Base-by-base conservation (phyloP, 164 flowering plant genomes). In the Kalanchoe fedtschenkoi region DNA sequence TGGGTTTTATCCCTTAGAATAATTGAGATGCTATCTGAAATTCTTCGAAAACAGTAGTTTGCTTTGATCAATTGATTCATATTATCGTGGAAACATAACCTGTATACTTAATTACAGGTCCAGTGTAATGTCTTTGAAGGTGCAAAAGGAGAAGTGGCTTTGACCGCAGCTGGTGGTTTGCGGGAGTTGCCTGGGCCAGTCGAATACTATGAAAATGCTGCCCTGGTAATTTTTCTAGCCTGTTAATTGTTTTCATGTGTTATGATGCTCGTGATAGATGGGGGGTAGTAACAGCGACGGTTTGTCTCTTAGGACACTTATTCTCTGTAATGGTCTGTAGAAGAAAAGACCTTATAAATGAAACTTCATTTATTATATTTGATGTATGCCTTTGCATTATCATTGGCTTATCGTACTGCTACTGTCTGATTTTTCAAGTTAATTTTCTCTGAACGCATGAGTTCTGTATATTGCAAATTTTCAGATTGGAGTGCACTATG, bases 81-180 rank as follows among this genome's bases (percentile, higher is more conserved):
- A n/a, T n/a, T n/a, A n/a, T n/a, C n/a, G n/a, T n/a, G n/a, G n/a
- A n/a, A n/a, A 15, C 22, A 7, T 16, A 9, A 10, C 34, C 1
- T 41, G 44, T 22, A 21, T 24, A 37, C 62, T 4, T 33, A 43
- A 6, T 34, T 76, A 28, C 84, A 93, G 99, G 87, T 80, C 58
- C 97, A 90, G 60, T 85, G 97, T 67, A 93, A 90, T 79, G 89
- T 81, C 62, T 93, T 93, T 73, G 77, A 89, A 73, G 98, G 96
- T 71, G 95, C 91, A 56, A 74, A 62, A 60, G 97, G 96, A 46
- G 91, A 88, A 72, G 84, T 90, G 69, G 81, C 97, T 60, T 73
- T 90, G 69, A 93, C 99, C 62, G 89, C 87, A 42, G 99, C 73
- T 78, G 97, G 97, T 62, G 99, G 97, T 54, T 74, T 85, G 77